phyloP scores from a whole-genome alignment of 1,284 basidiomycete genomes.

The Trametes sp. region DNA sequence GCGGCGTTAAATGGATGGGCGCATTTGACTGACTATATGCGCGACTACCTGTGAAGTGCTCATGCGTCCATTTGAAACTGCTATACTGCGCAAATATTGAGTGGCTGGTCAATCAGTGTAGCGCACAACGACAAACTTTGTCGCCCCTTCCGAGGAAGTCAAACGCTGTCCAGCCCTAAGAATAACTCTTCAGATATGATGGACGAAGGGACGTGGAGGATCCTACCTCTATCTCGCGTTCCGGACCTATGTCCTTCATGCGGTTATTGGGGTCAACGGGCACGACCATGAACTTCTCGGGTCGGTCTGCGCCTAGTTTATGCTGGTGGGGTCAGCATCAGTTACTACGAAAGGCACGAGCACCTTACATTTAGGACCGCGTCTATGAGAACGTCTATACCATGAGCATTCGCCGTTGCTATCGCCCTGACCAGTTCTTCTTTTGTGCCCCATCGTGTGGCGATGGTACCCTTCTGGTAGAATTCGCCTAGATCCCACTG shows the following conservation, averaged over 20 bases:
- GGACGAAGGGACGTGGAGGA: too few species aligned
- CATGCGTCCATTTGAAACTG: conserved; percentile 68
- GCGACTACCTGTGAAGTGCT: conserved; percentile 73
- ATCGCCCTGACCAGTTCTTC: conserved; percentile 81
- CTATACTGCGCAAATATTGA: conserved; percentile 62
- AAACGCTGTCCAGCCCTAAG: conserved; percentile 86
- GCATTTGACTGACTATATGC: background rate
- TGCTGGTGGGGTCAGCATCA: conserved; percentile 56
- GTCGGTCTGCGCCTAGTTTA: conserved; percentile 84
- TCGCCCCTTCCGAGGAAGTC: conserved; percentile 81
- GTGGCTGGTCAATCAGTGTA: background rate
- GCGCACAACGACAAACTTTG: conserved; percentile 55
- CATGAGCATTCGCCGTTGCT: conserved; percentile 58
- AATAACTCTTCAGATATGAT: too few species aligned
- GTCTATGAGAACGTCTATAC: conserved; percentile 77
- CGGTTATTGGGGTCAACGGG: conserved; percentile 77
- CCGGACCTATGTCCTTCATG: conserved; percentile 62
- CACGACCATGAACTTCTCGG: conserved; percentile 79
- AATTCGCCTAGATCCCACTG: conserved; percentile 96
- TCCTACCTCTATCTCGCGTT: conserved; percentile 76
- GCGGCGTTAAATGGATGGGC: background rate
- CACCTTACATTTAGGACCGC: conserved; percentile 75
- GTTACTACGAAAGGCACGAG: background rate
- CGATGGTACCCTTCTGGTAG: conserved; percentile 79
- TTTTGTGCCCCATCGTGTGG: conserved; percentile 93